Evolutionary conservation across 78 protist genomes (phyloP).

Genomic region (Guillardia theta): DNA sequence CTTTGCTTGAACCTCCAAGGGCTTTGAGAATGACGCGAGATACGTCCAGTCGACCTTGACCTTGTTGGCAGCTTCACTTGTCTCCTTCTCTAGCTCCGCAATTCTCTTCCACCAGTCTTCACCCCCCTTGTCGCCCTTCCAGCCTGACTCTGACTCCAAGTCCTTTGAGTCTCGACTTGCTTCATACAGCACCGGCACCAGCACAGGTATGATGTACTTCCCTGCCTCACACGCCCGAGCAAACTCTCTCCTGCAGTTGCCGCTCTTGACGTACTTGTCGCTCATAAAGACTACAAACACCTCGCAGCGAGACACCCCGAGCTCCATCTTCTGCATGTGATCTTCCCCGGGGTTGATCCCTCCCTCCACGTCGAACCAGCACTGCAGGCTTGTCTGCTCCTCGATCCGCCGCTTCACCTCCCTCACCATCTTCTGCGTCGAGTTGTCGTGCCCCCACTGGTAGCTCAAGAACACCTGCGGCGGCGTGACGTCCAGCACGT

Average conservation of each 20-base stretch:
- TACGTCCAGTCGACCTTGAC: too few species aligned
- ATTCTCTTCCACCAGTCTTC: too few species aligned
- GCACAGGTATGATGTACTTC: background rate
- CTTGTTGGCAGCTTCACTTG: too few species aligned
- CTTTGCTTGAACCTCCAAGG: too few species aligned
- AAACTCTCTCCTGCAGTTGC: background rate
- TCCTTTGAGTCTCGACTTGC: too few species aligned
- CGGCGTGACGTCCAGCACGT: background rate
- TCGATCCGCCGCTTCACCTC: background rate
- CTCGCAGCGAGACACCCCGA: background rate
- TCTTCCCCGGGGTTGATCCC: background rate
- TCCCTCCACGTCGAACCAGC: constrained; percentile 36
- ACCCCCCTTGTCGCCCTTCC: too few species aligned
- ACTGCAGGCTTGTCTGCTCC: background rate
- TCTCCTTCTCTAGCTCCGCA: too few species aligned
- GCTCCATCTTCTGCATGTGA: background rate
- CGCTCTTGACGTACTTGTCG: background rate
- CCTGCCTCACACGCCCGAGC: background rate
- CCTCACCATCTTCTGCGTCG: background rate
- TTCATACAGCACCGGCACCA: too few species aligned
- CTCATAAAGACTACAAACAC: background rate
- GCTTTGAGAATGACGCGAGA: too few species aligned
- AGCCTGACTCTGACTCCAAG: too few species aligned
- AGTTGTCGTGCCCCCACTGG: background rate
- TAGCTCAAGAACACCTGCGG: constrained; percentile 6